Percentiles rank a stretch among this genome's conserved stretches.
Evolutionary conservation across 306 rosid species (phyloP).

Genomic region (Quercus glauca): DNA sequence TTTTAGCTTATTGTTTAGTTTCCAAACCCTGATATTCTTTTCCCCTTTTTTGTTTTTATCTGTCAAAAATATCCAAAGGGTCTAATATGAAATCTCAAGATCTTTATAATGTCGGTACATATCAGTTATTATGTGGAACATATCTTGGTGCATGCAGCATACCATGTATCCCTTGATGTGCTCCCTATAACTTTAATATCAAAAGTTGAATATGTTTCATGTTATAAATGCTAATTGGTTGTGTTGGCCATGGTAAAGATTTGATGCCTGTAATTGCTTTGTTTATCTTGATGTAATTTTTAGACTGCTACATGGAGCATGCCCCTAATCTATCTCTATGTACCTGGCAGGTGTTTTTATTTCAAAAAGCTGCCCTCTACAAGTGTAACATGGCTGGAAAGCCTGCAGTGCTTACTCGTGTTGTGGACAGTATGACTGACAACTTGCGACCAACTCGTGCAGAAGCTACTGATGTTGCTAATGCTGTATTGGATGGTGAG

Average conservation of each 20-base stretch:
- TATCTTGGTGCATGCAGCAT: neutral
- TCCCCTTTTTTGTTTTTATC: neutral
- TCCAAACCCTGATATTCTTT: neutral
- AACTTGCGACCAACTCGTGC: slow-evolving; percentile 99
- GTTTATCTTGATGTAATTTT: neutral
- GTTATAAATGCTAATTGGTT: slow-evolving; percentile 4
- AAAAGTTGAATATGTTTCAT: slow-evolving; percentile 7
- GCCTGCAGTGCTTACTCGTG: slow-evolving; percentile 99
- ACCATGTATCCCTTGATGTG: neutral
- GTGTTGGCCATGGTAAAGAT: neutral
- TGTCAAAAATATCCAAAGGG: neutral
- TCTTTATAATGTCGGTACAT: neutral
- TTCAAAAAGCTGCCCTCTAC: slow-evolving; percentile 94
- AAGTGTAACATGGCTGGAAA: slow-evolving; percentile 99
- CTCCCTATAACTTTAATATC: neutral
- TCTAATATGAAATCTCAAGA: neutral
- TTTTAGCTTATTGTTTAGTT: neutral
- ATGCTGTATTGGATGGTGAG: slow-evolving; percentile 98
- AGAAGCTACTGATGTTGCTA: slow-evolving; percentile 99
- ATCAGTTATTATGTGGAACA: too few relatives aligned
- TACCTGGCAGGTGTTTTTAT: slow-evolving; percentile 76
- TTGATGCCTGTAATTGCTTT: neutral
- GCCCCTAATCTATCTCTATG: slow-evolving; percentile 16
- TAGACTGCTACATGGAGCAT: neutral
- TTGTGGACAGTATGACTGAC: slow-evolving; percentile 98